phyloP scores from a whole-genome alignment of 2,329 filamentous ascomycete species.

The Nemania abortiva region DNA sequence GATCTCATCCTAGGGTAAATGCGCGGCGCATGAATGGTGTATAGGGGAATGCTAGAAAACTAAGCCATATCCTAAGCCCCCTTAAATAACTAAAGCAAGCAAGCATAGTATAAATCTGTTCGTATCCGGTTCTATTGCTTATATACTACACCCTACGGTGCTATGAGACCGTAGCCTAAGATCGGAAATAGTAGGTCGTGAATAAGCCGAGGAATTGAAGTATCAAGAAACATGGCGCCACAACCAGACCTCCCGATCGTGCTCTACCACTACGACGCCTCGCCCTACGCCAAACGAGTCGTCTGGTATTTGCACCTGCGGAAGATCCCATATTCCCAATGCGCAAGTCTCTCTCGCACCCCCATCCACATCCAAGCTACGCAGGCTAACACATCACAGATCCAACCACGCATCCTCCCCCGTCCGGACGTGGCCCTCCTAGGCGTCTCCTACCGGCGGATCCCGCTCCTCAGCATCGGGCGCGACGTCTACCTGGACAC shows the following conservation, averaged over 20 bases:
- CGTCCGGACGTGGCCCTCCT: slow-evolving; percentile 72
- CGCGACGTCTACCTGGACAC: slow-evolving; percentile 77
- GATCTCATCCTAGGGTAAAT: neutral
- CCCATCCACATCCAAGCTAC: neutral
- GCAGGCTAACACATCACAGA: slow-evolving; percentile 54
- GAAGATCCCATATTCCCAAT: slow-evolving; percentile 74
- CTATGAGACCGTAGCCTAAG: neutral
- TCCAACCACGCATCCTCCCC: slow-evolving; percentile 75
- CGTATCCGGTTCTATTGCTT: neutral
- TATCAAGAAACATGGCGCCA: slow-evolving; percentile 24
- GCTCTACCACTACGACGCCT: slow-evolving; percentile 74
- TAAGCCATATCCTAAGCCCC: neutral
- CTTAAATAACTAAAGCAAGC: neutral
- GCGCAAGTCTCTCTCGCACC: slow-evolving; percentile 61
- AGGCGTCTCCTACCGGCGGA: slow-evolving; percentile 75
- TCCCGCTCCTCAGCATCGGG: slow-evolving; percentile 75
- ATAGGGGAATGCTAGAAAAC: neutral
- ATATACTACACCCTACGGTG: neutral
- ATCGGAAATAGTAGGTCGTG: neutral
- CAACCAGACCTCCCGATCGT: slow-evolving; percentile 58
- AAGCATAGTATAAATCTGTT: neutral
- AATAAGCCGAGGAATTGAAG: neutral
- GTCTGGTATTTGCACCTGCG: slow-evolving; percentile 77
- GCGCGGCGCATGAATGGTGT: neutral
- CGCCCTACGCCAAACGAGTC: slow-evolving; percentile 73